Percentiles rank a stretch among this genome's conserved stretches.
phyloP scores from a whole-genome alignment of 352 stramenopile genomes.

The Phytophthora podocarpi region DNA sequence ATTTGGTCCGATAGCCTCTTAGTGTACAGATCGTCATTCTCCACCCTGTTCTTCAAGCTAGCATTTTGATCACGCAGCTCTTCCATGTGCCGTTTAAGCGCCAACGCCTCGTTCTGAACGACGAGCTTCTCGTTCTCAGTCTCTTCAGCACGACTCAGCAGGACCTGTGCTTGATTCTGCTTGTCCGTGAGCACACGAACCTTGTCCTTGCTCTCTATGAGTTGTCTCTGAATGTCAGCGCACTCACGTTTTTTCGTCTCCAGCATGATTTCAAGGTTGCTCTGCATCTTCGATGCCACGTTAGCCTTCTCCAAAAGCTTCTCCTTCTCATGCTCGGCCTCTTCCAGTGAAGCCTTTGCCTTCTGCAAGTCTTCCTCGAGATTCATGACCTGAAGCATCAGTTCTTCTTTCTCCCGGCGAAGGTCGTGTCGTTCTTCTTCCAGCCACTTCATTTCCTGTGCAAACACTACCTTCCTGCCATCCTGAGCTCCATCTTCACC shows the following conservation, averaged over 20 bases:
- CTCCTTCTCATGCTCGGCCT: conserved; percentile 50
- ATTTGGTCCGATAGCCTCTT: conserved; percentile 61
- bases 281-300: conserved; percentile 42
- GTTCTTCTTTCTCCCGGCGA: conserved; percentile 55
- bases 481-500: conserved; percentile 13
- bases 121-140: conserved; percentile 72
- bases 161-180: conserved; percentile 40
- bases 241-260: conserved; percentile 64
- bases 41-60: conserved; percentile 56
- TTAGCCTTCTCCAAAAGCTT: conserved; percentile 48
- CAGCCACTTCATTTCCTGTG: conserved; percentile 77
- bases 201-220: conserved; percentile 55
- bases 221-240: conserved; percentile 42
- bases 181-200: conserved; percentile 46
- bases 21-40: conserved; percentile 47
- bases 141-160: conserved; percentile 55
- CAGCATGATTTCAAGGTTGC: conserved; percentile 49
- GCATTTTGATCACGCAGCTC: conserved; percentile 71
- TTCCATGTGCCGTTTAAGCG: conserved; percentile 60
- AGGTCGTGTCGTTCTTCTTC: conserved; percentile 70
- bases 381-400: conserved; percentile 58
- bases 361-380: conserved; percentile 67
- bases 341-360: conserved; percentile 41
- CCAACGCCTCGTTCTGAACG: conserved; percentile 64
- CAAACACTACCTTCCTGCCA: conserved; percentile 41